Evolutionary conservation across 2,329 filamentous ascomycete species (phyloP), one percentile per base, ranked within the genome.

Genomic region (Purpureocillium takamizusanense): DNA sequence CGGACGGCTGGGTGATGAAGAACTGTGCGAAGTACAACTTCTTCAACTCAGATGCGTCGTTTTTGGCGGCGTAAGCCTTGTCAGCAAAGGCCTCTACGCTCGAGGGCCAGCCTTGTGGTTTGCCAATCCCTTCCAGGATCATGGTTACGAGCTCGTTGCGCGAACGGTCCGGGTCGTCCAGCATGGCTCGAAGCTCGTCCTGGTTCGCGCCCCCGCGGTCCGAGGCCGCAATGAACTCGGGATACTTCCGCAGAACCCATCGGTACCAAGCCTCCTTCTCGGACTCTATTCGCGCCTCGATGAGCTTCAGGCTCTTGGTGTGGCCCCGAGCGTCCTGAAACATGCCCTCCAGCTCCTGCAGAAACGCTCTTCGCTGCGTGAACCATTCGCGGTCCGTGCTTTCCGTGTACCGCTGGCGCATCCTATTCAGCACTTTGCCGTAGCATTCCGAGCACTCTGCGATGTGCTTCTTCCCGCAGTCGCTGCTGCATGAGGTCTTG

Each of bases 211-310:
- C n/a, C n/a, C n/a, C 47, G 13, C 46, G 46, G 30, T 56, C 52
- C 13, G 57, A 55, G 8, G 54, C 51, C 18, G 56, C 52, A 15
- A 65, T 52, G 41, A 65, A 62, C 37, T 59, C 59, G 7, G 62
- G 61, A 35, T 63, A 56, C 39, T 49, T 55, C n/a, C 60, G 53
- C 33, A 66, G 44, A 3, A 64, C 60, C 53, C 61, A 67, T 39
- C 67, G 63, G 41, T 74, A 72, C 72, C 74, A 77, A 10, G 63
- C 63, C 42, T 65, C 63, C 49, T 72, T 73, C 50, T 76, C 72
- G 21, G 63, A 63, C 9, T 61, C 57, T 47, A 78, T 66, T 42
- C 66, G 65, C 16, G 63, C 60, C 46, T 76, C 72, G 31, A 78
- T 65, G 14, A 51, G 55, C 31, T 60, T 56, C 11, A 75, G 53